Conservation (phyloP, 148 eudicot species). For the Rhododendron mucronatum region DNA sequence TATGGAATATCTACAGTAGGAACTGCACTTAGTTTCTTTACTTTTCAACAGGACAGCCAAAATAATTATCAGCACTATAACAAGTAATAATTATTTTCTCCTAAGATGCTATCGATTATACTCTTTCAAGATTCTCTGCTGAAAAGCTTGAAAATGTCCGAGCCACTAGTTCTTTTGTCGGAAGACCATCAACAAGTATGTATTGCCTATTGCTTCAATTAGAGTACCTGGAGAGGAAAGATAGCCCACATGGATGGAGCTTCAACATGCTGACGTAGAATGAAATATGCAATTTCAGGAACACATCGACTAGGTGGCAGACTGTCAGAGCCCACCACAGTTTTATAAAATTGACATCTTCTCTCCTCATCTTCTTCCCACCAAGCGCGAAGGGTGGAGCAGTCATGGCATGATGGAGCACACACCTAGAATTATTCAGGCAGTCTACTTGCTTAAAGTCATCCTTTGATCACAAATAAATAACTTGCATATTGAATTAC, state of each 20-base stretch:
- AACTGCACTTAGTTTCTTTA: background rate
- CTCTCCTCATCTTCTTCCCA: conserved; percentile 99
- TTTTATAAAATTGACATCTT: conserved; percentile 57
- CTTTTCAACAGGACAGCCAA: background rate
- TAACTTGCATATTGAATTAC: background rate
- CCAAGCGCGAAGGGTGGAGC: conserved; percentile 97
- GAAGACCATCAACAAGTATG: background rate
- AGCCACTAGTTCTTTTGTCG: background rate
- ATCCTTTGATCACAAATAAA: background rate
- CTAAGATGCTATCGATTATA: background rate
- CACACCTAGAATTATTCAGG: conserved; percentile 52
- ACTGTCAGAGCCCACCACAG: conserved; percentile 62
- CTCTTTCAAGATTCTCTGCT: background rate
- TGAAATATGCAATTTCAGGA: conserved; percentile 70
- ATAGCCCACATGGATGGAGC: conserved; percentile 99
- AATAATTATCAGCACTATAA: background rate
- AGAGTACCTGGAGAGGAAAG: conserved; percentile 92
- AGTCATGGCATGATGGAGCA: conserved; percentile 98
- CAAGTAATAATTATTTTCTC: background rate
- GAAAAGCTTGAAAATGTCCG: background rate
- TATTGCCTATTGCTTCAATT: conserved; percentile 4
- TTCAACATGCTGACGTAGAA: conserved; percentile 89
- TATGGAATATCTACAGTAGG: background rate
- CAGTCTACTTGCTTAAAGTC: background rate
- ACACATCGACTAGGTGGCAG: conserved; percentile 75